Conservation (phyloP, 495 filamentous ascomycete species). For the Massariosphaeria phaeospora region DNA sequence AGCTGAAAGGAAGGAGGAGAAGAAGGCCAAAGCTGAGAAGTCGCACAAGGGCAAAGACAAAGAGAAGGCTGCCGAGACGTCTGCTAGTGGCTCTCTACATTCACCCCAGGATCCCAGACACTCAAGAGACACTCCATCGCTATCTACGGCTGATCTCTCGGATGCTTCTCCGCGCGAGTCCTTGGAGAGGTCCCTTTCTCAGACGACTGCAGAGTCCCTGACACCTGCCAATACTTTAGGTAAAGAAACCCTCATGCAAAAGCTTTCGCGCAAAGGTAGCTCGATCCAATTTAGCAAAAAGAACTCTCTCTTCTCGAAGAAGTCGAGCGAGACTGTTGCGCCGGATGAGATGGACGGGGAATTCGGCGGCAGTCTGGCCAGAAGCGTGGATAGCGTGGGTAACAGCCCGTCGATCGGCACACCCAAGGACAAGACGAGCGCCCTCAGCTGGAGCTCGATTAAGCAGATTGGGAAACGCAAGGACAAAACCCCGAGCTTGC, state of each 20-base stretch:
- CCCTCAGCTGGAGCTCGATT: slow-evolving; percentile 33
- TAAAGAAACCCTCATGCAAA: slow-evolving; percentile 41
- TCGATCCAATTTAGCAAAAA: slow-evolving; percentile 39
- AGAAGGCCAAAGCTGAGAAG: slow-evolving; percentile 28
- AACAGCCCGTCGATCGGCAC: slow-evolving; percentile 27
- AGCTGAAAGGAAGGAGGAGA: slow-evolving; percentile 33
- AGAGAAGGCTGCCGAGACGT: slow-evolving; percentile 10
- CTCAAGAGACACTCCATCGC: slow-evolving; percentile 36
- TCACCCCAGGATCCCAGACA: slow-evolving; percentile 34
- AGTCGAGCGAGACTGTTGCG: slow-evolving; percentile 16
- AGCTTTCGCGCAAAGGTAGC: slow-evolving; percentile 39
- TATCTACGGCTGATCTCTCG: slow-evolving; percentile 37
- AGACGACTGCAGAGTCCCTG: slow-evolving; percentile 33
- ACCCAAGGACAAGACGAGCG: slow-evolving; percentile 28
- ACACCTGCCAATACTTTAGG: slow-evolving; percentile 11
- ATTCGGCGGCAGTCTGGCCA: neutral
- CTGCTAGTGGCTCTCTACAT: slow-evolving; percentile 14
- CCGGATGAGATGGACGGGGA: slow-evolving; percentile 30
- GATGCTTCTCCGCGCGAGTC: slow-evolving; percentile 29
- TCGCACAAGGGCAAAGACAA: slow-evolving; percentile 31
- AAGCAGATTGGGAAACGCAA: slow-evolving; percentile 32
- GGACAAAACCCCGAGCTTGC: slow-evolving; percentile 33
- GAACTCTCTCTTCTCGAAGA: slow-evolving; percentile 28
- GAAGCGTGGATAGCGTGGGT: slow-evolving; percentile 18
- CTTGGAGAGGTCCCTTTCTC: slow-evolving; percentile 32